phyloP scores from a whole-genome alignment of 2,329 filamentous ascomycete species.

The Pezicula rhizophila region DNA sequence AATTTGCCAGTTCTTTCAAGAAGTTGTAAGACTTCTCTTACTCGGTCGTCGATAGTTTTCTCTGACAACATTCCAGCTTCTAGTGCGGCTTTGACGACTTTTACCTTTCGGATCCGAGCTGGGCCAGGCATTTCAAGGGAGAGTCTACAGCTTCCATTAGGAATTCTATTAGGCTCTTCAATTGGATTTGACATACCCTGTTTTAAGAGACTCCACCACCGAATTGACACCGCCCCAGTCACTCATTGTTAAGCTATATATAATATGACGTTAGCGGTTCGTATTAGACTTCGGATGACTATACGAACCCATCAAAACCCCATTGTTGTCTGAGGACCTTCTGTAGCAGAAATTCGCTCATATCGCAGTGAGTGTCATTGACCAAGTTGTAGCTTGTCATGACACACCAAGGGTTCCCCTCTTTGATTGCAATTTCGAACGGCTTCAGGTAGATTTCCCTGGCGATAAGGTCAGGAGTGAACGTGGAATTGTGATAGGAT shows the following conservation, averaged over 20 bases:
- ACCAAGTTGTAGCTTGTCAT: conserved; percentile 54
- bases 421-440: conserved; percentile 47
- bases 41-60: conserved; percentile 1
- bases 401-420: conserved; percentile 42
- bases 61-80: not conserved
- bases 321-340: conserved; percentile 58
- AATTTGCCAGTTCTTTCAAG: conserved; percentile 19
- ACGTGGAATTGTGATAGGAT: too few species aligned
- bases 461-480: too few species aligned
- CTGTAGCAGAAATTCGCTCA: not conserved
- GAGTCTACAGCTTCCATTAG: too few species aligned
- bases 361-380: not conserved
- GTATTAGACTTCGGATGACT: not conserved
- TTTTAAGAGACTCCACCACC: too few species aligned
- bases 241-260: conserved; percentile 55
- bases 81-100: conserved; percentile 25
- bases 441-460: conserved; percentile 53
- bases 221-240: conserved; percentile 63
- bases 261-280: conserved; percentile 35
- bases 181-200: too few species aligned
- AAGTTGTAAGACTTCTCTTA: not conserved
- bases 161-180: too few species aligned
- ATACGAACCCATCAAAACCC: conserved; percentile 42
- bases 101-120: too few species aligned
- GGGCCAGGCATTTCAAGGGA: too few species aligned